Evolutionary conservation across 1,284 basidiomycete species (phyloP), one percentile per base, ranked within the genome.

Genomic region (Xerocomus amazonicus): DNA sequence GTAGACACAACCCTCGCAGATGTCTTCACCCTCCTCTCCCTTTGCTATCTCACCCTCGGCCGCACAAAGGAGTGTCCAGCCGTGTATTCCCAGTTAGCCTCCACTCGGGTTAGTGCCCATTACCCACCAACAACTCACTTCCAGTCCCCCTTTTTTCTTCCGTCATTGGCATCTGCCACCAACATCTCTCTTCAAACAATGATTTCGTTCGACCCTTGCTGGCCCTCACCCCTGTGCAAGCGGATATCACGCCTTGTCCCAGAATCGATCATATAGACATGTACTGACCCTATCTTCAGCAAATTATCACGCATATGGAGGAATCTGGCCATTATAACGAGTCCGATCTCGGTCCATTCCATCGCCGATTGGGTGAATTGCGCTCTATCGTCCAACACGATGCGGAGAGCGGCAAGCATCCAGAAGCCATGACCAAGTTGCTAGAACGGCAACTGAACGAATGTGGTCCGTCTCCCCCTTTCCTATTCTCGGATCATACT

Each of bases 321-420:
- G 94, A 97, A 68, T 93, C 90, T 0, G 89, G 89, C 7, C 84
- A 92, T 34, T 97, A 96, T 70, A 97, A 92, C 55, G 91, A 94
- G 66, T 74, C 84, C 28, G 92, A 96, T 70, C 82, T 97, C 37
- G 77, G 78, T 23, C 92, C 94, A 3, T 97, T 96, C 71, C 81
- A 87, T 52, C 79, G 80, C 56, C 83, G 94, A 51, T 71, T 97
- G 48, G 73, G 77, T 14, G 87, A 93, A 58, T 76, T 97, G 37
- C 84, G 88, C 48, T 74, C 80, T 48, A 95, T 97, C 61, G 83
- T 97, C 51, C 85, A 86, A 59, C 79, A 83, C 53, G 92, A 94
- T 61, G 80, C 80, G 23, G 87, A 90, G 49, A 84, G 84, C 50
- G 87, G 85, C 2, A 92, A 89, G 63, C 91, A 96, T 65, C 85